phyloP scores from a whole-genome alignment of 768 basidiomycete genomes.

The Leccinum subgranulosum region DNA sequence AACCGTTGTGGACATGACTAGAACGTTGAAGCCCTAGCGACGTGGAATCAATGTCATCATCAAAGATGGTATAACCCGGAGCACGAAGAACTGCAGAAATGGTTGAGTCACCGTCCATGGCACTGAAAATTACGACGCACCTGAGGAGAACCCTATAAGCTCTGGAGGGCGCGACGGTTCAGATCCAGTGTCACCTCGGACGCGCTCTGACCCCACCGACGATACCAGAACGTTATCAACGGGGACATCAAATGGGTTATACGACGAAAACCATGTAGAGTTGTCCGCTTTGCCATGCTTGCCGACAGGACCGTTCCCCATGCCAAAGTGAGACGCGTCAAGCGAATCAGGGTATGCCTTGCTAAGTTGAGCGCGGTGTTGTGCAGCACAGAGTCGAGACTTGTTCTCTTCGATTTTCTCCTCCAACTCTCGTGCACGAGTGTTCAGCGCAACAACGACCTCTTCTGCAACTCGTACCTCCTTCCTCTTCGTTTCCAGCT shows the following conservation, averaged over 20 bases:
- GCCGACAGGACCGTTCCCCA: constrained; percentile 5
- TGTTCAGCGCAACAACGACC: constrained; percentile 56
- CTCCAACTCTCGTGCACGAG: constrained; percentile 71
- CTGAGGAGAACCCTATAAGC: constrained; percentile 31
- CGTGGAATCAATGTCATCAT: constrained; percentile 34
- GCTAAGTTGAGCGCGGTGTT: constrained; percentile 53
- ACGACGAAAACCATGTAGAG: constrained; percentile 25
- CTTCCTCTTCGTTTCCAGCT: constrained; percentile 53
- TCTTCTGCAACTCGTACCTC: constrained; percentile 64
- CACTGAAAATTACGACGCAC: constrained; percentile 25
- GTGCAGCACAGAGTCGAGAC: constrained; percentile 54
- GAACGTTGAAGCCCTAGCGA: constrained; percentile 7
- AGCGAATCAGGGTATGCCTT: constrained; percentile 30
- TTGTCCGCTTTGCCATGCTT: constrained; percentile 15
- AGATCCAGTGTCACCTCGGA: constrained; percentile 5
- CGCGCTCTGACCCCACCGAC: constrained; percentile 10
- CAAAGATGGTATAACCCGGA: constrained; percentile 40
- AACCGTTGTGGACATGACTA: constrained; percentile 11
- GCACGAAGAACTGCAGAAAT: constrained; percentile 25
- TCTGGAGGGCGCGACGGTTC: constrained; percentile 25
- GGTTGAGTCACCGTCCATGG: constrained; percentile 8
- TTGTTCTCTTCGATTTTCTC: constrained; percentile 62
- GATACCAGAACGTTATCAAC: constrained; percentile 19
- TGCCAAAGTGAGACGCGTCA: constrained; percentile 3
- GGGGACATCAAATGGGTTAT: constrained; percentile 30